Evolutionary conservation across 352 stramenopile species (phyloP).

Genomic region (Thraustochytrium striatum): DNA sequence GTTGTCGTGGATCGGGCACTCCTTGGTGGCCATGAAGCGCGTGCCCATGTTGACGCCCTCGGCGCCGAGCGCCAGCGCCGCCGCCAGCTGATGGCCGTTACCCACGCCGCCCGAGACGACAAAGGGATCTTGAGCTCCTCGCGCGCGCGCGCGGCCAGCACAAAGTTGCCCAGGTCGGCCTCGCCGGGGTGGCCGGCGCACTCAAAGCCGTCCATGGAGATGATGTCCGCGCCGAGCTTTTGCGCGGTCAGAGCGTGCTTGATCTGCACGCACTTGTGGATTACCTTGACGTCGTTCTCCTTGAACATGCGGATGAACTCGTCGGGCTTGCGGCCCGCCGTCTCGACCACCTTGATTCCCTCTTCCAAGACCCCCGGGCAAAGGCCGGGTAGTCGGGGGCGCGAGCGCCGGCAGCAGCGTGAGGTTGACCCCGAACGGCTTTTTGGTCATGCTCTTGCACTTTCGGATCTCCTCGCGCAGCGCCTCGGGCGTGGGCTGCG

Average conservation of each 20-base stretch:
- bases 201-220: conserved; percentile 58
- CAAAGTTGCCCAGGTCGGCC: conserved; percentile 59
- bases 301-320: conserved; percentile 58
- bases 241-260: conserved; percentile 55
- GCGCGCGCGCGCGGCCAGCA: conserved; percentile 53
- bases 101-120: conserved; percentile 57
- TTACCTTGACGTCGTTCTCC: conserved; percentile 54
- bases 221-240: conserved; percentile 57
- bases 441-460: conserved; percentile 53
- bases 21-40: conserved; percentile 58
- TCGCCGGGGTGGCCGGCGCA: conserved; percentile 59
- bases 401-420: conserved; percentile 56
- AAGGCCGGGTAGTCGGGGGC: conserved; percentile 55
- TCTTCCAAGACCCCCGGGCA: conserved; percentile 56
- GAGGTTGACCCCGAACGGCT: conserved; percentile 59
- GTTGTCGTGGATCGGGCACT: conserved; percentile 56
- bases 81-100: conserved; percentile 57
- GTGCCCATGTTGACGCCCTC: conserved; percentile 58
- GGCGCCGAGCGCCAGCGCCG: conserved; percentile 56
- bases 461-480: conserved; percentile 55
- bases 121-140: conserved; percentile 55
- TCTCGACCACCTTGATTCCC: conserved; percentile 59
- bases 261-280: conserved; percentile 60
- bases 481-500: conserved; percentile 49
- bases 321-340: conserved; percentile 54